Conservation (phyloP, 2,329 filamentous ascomycete genomes). For the Tolypocladium sp. region DNA sequence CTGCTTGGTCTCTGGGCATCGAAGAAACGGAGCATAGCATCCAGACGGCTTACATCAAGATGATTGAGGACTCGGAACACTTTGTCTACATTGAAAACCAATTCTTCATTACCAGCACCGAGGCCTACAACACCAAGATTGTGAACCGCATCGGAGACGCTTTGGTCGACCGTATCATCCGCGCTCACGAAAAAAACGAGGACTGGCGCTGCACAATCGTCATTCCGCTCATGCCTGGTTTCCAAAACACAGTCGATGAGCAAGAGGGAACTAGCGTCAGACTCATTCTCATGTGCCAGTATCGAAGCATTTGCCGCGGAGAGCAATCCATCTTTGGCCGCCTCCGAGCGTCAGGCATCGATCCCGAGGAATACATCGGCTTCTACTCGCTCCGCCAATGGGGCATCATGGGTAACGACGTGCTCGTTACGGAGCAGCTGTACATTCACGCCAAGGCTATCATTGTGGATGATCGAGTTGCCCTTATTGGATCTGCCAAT, state of each 20-base stretch:
- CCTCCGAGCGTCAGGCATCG: slow-evolving; percentile 68
- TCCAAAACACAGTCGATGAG: slow-evolving; percentile 91
- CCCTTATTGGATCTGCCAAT: slow-evolving; percentile 92
- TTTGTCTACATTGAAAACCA: slow-evolving; percentile 99
- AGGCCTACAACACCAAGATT: slow-evolving; percentile 79
- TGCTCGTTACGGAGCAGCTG: slow-evolving; percentile 85
- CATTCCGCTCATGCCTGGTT: slow-evolving; percentile 95
- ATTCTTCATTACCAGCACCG: slow-evolving; percentile 91
- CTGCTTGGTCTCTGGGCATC: slow-evolving; percentile 85
- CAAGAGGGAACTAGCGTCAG: slow-evolving; percentile 91
- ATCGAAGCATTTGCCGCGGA: slow-evolving; percentile 88
- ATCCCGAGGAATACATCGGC: slow-evolving; percentile 89
- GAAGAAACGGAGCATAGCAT: slow-evolving; percentile 88
- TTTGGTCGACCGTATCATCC: slow-evolving; percentile 81
- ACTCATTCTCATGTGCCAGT: slow-evolving; percentile 95
- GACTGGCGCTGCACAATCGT: slow-evolving; percentile 85
- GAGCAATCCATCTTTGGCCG: slow-evolving; percentile 87
- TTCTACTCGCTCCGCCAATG: slow-evolving; percentile 91
- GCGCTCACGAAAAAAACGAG: slow-evolving; percentile 74
- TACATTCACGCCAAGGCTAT: slow-evolving; percentile 98
- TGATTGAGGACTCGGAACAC: slow-evolving; percentile 92
- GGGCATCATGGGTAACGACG: slow-evolving; percentile 81
- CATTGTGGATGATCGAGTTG: slow-evolving; percentile 87
- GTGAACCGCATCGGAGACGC: slow-evolving; percentile 92
- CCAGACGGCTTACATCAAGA: slow-evolving; percentile 87